Evolutionary conservation across 176 grass and related monocot species (phyloP).

Genomic region (Chloris gayana): DNA sequence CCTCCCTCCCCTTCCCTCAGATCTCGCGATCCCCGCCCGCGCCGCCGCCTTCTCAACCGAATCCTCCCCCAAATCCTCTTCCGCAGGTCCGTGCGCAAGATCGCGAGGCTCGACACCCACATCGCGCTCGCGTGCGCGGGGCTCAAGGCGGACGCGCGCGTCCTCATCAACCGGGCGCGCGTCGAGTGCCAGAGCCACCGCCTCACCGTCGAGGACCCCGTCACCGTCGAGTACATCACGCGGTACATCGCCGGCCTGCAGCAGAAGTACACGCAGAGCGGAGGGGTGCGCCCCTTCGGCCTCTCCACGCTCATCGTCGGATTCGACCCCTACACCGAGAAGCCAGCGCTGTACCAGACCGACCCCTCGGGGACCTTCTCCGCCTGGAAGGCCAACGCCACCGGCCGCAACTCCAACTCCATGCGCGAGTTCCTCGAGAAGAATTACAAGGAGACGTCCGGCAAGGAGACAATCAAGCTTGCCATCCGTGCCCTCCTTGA

Average conservation of each 20-base stretch:
- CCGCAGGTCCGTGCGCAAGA: constrained; percentile 74
- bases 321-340: constrained; percentile 75
- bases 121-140: constrained; percentile 91
- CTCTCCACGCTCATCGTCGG: constrained; percentile 92
- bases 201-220: constrained; percentile 81
- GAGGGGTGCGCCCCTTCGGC: constrained; percentile 80
- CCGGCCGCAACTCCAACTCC: constrained; percentile 90
- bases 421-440: constrained; percentile 98
- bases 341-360: constrained; percentile 79
- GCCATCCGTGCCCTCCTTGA: constrained; percentile 87
- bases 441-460: constrained; percentile 96
- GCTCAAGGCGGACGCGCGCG: constrained; percentile 89
- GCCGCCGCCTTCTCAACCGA: constrained; percentile 15
- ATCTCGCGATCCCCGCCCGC: constrained; percentile 29
- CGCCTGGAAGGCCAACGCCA: constrained; percentile 94
- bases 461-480: constrained; percentile 93
- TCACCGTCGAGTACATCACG: constrained; percentile 96
- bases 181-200: constrained; percentile 95
- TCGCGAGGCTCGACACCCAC: constrained; percentile 88
- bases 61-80: background rate
- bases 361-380: constrained; percentile 94
- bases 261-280: constrained; percentile 95
- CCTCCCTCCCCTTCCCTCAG: background rate
- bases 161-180: constrained; percentile 84
- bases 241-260: constrained; percentile 91